A percentile compares a stretch with the other conserved stretches of the same genome.
These are phyloP conservation scores for Coelastrella sp. DNA, from an alignment of 139 green algal species.

Conservation along the genomic window DNA sequence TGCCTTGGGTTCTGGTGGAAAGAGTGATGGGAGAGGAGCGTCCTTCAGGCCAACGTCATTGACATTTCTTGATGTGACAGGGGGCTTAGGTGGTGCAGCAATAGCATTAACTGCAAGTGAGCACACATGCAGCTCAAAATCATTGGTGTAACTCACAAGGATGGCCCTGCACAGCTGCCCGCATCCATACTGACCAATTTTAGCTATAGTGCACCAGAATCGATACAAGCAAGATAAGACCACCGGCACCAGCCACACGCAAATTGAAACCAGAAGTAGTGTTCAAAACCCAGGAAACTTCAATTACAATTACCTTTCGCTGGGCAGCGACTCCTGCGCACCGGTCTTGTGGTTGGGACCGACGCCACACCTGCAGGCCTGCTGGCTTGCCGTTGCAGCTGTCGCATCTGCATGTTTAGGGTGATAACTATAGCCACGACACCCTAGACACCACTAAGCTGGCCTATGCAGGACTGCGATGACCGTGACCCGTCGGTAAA, in stretches of 20 bases:
- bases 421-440: no score
- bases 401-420: conserved; percentile 4
- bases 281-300: no score
- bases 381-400: neutral
- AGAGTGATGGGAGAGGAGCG: conserved; percentile 87
- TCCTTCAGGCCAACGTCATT: conserved; percentile 86
- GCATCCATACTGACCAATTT: no score
- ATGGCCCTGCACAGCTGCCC: no score
- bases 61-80: conserved; percentile 28
- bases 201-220: no score
- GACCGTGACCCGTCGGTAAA: no score
- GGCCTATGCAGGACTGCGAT: no score
- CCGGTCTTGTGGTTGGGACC: conserved; percentile 8
- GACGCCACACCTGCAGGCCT: neutral
- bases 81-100: conserved; percentile 16
- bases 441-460: no score
- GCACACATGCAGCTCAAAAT: neutral
- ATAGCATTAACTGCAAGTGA: conserved; percentile 18
- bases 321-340: neutral
- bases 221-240: no score
- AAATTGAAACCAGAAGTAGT: no score
- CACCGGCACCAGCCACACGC: no score
- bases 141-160: no score
- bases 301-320: neutral
- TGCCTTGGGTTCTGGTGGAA: conserved; percentile 77